A percentile compares a stretch with the other conserved stretches of the same genome.
phyloP scores from a whole-genome alignment of 257 asterid genomes.

The Thymus quinquecostatus region DNA sequence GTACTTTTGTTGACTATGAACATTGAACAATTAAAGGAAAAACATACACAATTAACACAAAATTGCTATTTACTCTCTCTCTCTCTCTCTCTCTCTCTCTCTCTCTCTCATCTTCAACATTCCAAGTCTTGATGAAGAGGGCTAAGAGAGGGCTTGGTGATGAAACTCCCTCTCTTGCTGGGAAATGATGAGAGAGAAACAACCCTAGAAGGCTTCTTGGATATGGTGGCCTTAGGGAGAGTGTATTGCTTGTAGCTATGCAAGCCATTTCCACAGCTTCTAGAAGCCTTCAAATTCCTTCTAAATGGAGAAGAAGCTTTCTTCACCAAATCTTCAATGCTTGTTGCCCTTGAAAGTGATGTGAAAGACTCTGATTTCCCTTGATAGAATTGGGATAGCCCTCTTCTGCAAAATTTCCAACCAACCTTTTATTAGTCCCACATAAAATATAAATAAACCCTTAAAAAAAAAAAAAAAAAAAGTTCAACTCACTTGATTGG shows the following conservation, averaged over 20 bases:
- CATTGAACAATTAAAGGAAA: conserved; percentile 5
- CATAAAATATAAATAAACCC: not conserved
- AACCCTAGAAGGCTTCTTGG: conserved; percentile 54
- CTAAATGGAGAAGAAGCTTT: conserved; percentile 39
- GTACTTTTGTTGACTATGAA: conserved; percentile 16
- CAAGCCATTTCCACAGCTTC: conserved; percentile 56
- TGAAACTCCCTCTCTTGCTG: conserved; percentile 36
- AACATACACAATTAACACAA: conserved; percentile 31
- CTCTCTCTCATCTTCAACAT: conserved; percentile 23
- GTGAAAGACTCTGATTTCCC: conserved; percentile 89
- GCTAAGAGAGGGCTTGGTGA: conserved; percentile 40
- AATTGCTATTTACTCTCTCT: conserved; percentile 32
- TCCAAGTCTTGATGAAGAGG: conserved; percentile 39
- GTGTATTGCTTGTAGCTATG: conserved; percentile 53
- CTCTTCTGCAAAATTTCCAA: conserved; percentile 60
- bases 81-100: conserved; percentile 36
- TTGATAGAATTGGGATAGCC: conserved; percentile 69
- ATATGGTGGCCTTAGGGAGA: conserved; percentile 58
- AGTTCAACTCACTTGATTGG: conserved; percentile 75
- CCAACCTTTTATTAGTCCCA: not conserved
- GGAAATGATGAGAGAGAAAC: conserved; percentile 43
- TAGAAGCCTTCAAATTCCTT: conserved; percentile 51
- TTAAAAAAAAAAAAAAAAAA: not conserved
- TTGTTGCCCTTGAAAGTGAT: conserved; percentile 64
- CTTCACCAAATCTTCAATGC: conserved; percentile 77